phyloP scores from a whole-genome alignment of 306 rosid genomes.

The Cucumis hystrix region DNA sequence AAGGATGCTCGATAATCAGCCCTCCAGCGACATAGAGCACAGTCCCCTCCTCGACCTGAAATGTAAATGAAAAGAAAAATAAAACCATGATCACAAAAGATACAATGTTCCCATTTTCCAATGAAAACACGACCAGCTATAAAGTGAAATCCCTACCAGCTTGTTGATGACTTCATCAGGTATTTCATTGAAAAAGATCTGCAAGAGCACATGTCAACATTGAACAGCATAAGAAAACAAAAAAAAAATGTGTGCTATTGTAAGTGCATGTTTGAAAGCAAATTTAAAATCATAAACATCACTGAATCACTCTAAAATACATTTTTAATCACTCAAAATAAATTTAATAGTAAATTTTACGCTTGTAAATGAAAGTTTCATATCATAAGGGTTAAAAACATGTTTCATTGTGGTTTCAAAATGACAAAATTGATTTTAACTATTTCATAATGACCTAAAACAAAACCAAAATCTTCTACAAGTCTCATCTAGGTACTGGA shows the following conservation, averaged over 20 bases:
- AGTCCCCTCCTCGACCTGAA: slow-evolving; percentile 72
- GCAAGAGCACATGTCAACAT: slow-evolving; percentile 21
- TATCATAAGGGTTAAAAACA: too few relatives aligned
- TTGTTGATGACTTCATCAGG: slow-evolving; percentile 72
- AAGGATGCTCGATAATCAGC: slow-evolving; percentile 83
- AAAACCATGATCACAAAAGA: neutral
- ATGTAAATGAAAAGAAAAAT: neutral
- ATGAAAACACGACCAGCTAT: slow-evolving; percentile 2
- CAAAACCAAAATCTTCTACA: neutral
- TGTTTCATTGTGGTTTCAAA: too few relatives aligned
- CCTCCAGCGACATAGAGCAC: slow-evolving; percentile 92
- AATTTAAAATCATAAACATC: too few relatives aligned
- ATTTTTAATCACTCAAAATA: too few relatives aligned
- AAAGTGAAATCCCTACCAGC: slow-evolving; percentile 44
- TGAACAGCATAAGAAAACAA: neutral
- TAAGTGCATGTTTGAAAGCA: neutral
- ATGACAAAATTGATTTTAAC: too few relatives aligned
- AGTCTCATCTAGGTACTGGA: neutral
- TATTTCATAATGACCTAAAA: neutral
- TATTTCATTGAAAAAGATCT: slow-evolving; percentile 84
- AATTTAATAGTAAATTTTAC: too few relatives aligned
- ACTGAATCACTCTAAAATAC: too few relatives aligned
- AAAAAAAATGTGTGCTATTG: neutral
- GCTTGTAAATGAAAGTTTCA: too few relatives aligned
- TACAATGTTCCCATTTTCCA: neutral